Conservation (phyloP, 2,329 filamentous ascomycete genomes). For the Apiospora phragmitis region DNA sequence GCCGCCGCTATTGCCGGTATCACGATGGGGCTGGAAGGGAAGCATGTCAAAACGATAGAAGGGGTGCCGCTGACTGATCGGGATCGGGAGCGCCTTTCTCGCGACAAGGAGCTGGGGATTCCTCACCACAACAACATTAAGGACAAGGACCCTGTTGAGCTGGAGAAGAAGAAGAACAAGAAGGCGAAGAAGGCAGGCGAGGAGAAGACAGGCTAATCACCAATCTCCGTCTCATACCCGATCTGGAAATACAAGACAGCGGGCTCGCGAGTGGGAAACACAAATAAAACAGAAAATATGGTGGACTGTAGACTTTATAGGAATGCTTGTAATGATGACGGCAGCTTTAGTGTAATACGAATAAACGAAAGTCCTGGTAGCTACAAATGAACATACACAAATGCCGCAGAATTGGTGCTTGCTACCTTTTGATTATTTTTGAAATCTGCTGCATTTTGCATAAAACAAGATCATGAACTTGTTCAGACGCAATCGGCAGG, state of each 20-base stretch:
- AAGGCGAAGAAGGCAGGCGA: slow-evolving; percentile 23
- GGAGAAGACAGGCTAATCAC: not conserved
- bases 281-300: not conserved
- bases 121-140: slow-evolving; percentile 60
- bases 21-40: slow-evolving; percentile 71
- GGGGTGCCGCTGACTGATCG: slow-evolving; percentile 64
- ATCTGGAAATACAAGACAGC: not conserved
- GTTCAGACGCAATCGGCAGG: not conserved
- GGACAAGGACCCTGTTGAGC: slow-evolving; percentile 49
- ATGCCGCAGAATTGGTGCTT: not conserved
- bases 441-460: not conserved
- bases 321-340: not conserved
- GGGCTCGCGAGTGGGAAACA: not conserved
- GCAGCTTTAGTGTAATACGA: not conserved
- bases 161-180: slow-evolving; percentile 38
- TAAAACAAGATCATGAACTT: not conserved
- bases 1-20: slow-evolving; percentile 69
- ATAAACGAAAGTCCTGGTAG: not conserved
- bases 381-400: not conserved
- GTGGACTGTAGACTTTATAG: not conserved
- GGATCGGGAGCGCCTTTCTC: slow-evolving; percentile 51
- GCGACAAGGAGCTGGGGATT: slow-evolving; percentile 56
- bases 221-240: not conserved
- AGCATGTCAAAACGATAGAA: slow-evolving; percentile 69
- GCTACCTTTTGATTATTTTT: not conserved